A percentile compares a stretch with the other conserved stretches of the same genome.
Evolutionary conservation across 2,329 filamentous ascomycete species (phyloP).

Genomic region (Talaromyces sp.): DNA sequence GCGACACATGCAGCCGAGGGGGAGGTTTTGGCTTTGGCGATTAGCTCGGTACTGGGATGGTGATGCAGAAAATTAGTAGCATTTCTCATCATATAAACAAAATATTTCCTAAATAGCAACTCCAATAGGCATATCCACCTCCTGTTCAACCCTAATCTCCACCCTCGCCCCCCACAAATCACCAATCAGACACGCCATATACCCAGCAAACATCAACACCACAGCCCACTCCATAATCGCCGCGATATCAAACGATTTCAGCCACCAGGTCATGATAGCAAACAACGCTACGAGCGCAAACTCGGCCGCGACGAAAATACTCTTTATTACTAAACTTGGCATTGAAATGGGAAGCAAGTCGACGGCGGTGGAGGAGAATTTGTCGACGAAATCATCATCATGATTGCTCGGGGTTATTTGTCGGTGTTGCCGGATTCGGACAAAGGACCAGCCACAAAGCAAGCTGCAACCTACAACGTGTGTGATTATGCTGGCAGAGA

Average conservation of each 20-base stretch:
- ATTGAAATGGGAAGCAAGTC: neutral
- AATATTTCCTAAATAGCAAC: neutral
- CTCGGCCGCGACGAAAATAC: constrained; percentile 4
- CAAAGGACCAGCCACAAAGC: constrained; percentile 6
- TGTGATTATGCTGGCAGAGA: constrained; percentile 5
- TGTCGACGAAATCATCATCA: neutral
- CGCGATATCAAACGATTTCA: constrained; percentile 3
- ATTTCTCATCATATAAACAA: neutral
- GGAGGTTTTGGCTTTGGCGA: neutral
- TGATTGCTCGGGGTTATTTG: neutral
- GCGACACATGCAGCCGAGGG: constrained; percentile 5
- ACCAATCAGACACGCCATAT: constrained; percentile 9
- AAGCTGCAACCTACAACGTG: constrained; percentile 4
- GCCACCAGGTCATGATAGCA: constrained; percentile 6
- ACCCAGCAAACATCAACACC: constrained; percentile 6
- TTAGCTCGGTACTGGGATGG: neutral
- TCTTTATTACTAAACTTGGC: constrained; percentile 5
- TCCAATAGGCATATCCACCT: neutral
- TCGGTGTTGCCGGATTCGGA: constrained; percentile 1
- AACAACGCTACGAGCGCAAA: constrained; percentile 2
- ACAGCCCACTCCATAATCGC: constrained; percentile 10
- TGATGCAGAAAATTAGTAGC: neutral
- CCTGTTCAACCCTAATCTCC: neutral
- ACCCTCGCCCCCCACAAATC: constrained; percentile 4
- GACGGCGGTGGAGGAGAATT: neutral